Conservation (phyloP, 164 flowering plant species). For the Umbellularia californica region DNA sequence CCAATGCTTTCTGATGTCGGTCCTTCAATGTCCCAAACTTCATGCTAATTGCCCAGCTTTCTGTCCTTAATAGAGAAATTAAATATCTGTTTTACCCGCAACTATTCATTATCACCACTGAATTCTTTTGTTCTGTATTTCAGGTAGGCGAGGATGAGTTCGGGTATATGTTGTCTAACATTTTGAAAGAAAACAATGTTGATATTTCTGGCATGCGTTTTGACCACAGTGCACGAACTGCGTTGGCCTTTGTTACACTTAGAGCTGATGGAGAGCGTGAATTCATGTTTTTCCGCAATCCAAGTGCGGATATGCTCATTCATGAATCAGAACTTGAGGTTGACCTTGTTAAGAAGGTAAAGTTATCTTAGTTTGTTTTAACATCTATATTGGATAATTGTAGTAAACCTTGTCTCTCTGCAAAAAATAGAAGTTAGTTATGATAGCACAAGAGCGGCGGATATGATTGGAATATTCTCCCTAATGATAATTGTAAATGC, state of each 20-base stretch:
- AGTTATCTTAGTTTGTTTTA: not conserved
- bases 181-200: slow-evolving; percentile 62
- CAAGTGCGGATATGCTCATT: slow-evolving; percentile 84
- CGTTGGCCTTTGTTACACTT: slow-evolving; percentile 68
- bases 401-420: not conserved
- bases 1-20: not conserved
- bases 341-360: slow-evolving; percentile 48
- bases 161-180: slow-evolving; percentile 54
- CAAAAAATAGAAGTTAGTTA: not conserved
- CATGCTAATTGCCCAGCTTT: not conserved
- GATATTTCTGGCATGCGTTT: slow-evolving; percentile 58
- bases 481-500: slow-evolving; percentile 13
- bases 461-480: slow-evolving; percentile 1
- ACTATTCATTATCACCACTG: not conserved
- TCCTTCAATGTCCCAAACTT: not conserved
- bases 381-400: not conserved
- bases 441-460: slow-evolving; percentile 1
- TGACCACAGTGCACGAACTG: slow-evolving; percentile 63
- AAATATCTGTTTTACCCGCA: too few species aligned
- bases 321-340: slow-evolving; percentile 60
- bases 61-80: not conserved
- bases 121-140: slow-evolving; percentile 4
- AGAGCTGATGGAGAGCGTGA: slow-evolving; percentile 79
- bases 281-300: slow-evolving; percentile 73
- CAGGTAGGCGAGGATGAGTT: slow-evolving; percentile 77